Evolutionary conservation across 768 basidiomycete species (phyloP).

Genomic region (Trametes gibbosa): DNA sequence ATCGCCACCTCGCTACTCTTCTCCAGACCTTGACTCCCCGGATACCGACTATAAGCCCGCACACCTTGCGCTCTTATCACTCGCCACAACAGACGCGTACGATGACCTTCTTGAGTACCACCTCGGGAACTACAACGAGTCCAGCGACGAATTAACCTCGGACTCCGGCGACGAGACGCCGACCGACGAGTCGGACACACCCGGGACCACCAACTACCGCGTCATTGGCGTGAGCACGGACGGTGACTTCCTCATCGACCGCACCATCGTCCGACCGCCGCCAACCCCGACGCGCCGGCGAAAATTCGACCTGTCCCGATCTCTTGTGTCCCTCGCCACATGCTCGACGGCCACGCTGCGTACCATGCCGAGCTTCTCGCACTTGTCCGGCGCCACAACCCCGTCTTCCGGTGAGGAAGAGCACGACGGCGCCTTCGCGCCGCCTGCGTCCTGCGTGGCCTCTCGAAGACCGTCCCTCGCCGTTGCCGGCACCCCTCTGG

Average conservation of each 20-base stretch:
- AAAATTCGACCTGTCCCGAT: not conserved
- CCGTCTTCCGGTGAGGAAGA: not conserved
- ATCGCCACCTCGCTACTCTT: not conserved
- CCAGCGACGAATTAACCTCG: not conserved
- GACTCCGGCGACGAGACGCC: slow-evolving; percentile 1
- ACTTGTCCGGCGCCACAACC: not conserved
- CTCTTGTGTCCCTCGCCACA: slow-evolving; percentile 1
- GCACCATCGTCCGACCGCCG: slow-evolving; percentile 13
- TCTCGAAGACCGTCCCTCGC: slow-evolving; percentile 11
- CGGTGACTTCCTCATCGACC: slow-evolving; percentile 10
- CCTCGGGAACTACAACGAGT: not conserved
- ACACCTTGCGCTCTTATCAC: not conserved
- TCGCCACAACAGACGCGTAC: not conserved
- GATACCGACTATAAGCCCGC: not conserved
- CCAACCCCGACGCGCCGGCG: not conserved
- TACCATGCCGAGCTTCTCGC: not conserved
- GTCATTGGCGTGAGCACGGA: slow-evolving; percentile 4
- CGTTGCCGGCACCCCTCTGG: not conserved
- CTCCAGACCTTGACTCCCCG: not conserved
- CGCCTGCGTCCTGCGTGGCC: not conserved
- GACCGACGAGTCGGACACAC: not conserved
- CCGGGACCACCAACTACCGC: not conserved
- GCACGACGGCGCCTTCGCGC: not conserved
- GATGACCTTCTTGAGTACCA: slow-evolving; percentile 5
- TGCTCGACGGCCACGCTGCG: slow-evolving; percentile 7